phyloP scores from a whole-genome alignment of 2,329 filamentous ascomycete species.

The Verticillium nubilum region DNA sequence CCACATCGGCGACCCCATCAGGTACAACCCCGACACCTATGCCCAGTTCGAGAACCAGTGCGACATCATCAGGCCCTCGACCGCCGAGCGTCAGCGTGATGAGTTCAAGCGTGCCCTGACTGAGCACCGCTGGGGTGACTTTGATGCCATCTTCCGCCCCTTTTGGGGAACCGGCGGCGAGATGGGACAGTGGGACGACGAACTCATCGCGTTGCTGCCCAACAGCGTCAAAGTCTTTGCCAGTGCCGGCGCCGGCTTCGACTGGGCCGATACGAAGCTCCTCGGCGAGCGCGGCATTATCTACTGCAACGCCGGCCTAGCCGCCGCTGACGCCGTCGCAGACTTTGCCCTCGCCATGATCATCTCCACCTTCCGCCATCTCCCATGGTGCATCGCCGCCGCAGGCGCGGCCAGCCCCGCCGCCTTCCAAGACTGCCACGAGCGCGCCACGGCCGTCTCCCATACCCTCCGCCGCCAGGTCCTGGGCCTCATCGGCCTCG shows the following conservation, averaged over 20 bases:
- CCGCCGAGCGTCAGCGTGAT: conserved; percentile 42
- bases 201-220: conserved; percentile 53
- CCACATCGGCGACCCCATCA: conserved; percentile 63
- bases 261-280: conserved; percentile 59
- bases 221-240: conserved; percentile 54
- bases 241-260: conserved; percentile 59
- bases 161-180: conserved; percentile 61
- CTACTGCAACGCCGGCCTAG: conserved; percentile 69
- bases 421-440: conserved; percentile 54
- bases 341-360: conserved; percentile 67
- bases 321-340: conserved; percentile 67
- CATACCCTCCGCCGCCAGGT: conserved; percentile 57
- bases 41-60: conserved; percentile 35
- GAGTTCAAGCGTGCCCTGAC: conserved; percentile 44
- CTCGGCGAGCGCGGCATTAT: conserved; percentile 58
- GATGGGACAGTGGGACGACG: conserved; percentile 59
- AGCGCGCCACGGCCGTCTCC: conserved; percentile 50
- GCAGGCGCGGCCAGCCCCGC: conserved; percentile 33
- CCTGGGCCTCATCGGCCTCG: conserved; percentile 65
- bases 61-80: conserved; percentile 44
- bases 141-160: conserved; percentile 51
- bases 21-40: conserved; percentile 43
- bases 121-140: conserved; percentile 49
- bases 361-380: conserved; percentile 62
- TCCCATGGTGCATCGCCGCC: conserved; percentile 58